phyloP scores from a whole-genome alignment of 192 early-diverging fungal species.

The Coemansia sp. region DNA sequence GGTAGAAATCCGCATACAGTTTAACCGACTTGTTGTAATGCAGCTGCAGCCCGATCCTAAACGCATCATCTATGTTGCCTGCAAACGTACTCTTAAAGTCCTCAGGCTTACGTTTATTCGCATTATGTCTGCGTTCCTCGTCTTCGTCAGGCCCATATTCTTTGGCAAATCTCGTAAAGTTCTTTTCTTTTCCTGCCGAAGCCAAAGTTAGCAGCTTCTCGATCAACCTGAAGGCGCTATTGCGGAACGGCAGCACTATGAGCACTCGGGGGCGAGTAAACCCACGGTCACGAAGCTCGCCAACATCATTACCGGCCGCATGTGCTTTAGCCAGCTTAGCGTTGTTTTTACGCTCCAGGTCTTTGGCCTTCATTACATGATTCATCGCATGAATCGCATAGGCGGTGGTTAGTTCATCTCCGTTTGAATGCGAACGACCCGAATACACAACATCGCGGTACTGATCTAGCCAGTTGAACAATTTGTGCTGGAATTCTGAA shows the following conservation, averaged over 20 bases:
- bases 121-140: conserved; percentile 48
- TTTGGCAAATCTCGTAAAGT: conserved; percentile 78
- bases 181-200: conserved; percentile 80
- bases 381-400: conserved; percentile 88
- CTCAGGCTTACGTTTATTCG: conserved; percentile 60
- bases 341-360: conserved; percentile 69
- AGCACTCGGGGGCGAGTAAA: conserved; percentile 92
- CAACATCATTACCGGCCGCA: conserved; percentile 54
- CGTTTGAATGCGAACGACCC: conserved; percentile 59
- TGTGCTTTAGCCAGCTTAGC: conserved; percentile 66
- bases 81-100: conserved; percentile 83
- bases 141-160: conserved; percentile 62
- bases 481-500: conserved; percentile 55
- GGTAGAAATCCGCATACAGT: conserved; percentile 85
- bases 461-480: conserved; percentile 64
- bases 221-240: conserved; percentile 76
- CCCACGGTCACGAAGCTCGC: conserved; percentile 90
- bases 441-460: conserved; percentile 79
- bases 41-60: conserved; percentile 90
- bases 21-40: conserved; percentile 75
- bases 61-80: conserved; percentile 95
- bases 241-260: conserved; percentile 85
- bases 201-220: conserved; percentile 71
- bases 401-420: conserved; percentile 65
- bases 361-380: conserved; percentile 79